These are phyloP conservation scores for Proliferodiscus dingleyae DNA, from an alignment of 2,329 filamentous ascomycete genomes.

Conservation along the genomic window DNA sequence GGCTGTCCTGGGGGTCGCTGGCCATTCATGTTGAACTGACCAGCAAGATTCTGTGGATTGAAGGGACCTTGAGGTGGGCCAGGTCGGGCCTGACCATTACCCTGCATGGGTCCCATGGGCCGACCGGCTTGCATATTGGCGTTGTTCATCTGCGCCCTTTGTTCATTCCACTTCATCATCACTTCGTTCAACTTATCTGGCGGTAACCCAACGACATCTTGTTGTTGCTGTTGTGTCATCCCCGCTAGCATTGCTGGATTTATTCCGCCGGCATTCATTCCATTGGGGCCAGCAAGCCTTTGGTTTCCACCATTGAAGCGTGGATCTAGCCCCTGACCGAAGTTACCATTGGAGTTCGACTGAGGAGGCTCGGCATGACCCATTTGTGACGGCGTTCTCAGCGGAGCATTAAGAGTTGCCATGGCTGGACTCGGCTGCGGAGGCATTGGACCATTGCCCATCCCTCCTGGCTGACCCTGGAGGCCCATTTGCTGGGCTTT, in stretches of 20 bases:
- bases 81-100: slow-evolving; percentile 24
- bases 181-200: slow-evolving; percentile 49
- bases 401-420: slow-evolving; percentile 51
- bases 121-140: slow-evolving; percentile 18
- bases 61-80: slow-evolving; percentile 26
- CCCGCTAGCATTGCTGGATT: slow-evolving; percentile 37
- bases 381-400: slow-evolving; percentile 33
- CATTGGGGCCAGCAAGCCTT: slow-evolving; percentile 32
- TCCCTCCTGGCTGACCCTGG: slow-evolving; percentile 50
- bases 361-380: slow-evolving; percentile 29
- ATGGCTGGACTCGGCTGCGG: slow-evolving; percentile 55
- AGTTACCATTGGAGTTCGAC: slow-evolving; percentile 43
- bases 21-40: slow-evolving; percentile 24
- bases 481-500: slow-evolving; percentile 44
- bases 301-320: slow-evolving; percentile 51
- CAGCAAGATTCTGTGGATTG: slow-evolving; percentile 23
- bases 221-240: slow-evolving; percentile 44
- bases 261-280: slow-evolving; percentile 32
- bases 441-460: slow-evolving; percentile 44
- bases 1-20: slow-evolving; percentile 22
- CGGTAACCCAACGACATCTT: slow-evolving; percentile 39
- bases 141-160: slow-evolving; percentile 11
- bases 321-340: slow-evolving; percentile 47
- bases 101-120: slow-evolving; percentile 24
- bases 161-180: slow-evolving; percentile 44